A percentile compares a stretch with the other conserved stretches of the same genome.
Evolutionary conservation across 805 yeast genomes (phyloP).

Genomic region (Candida tallmaniae): DNA sequence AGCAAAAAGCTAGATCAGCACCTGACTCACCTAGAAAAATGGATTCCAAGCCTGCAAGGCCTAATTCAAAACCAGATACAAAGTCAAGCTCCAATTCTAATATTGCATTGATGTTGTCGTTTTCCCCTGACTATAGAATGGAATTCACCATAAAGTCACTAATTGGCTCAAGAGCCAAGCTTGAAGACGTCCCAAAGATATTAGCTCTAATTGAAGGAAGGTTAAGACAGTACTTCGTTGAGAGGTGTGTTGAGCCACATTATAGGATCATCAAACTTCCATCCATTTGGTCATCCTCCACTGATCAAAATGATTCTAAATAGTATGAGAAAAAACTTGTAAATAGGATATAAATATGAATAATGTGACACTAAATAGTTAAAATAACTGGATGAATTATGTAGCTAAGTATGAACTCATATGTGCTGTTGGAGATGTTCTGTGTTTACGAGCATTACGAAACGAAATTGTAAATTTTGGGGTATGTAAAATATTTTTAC

Average conservation of each 20-base stretch:
- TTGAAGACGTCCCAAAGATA: conserved; percentile 90
- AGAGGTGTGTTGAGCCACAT: conserved; percentile 90
- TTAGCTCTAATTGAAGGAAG: conserved; percentile 79
- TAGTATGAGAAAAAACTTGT: too few relatives aligned
- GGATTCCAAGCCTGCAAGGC: neutral
- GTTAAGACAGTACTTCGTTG: conserved; percentile 84
- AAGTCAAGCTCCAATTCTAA: conserved; percentile 36
- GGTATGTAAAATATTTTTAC: too few relatives aligned
- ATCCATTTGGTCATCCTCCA: conserved; percentile 92
- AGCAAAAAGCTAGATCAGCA: conserved; percentile 1
- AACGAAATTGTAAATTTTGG: too few relatives aligned
- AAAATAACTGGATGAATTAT: too few relatives aligned
- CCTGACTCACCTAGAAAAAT: conserved; percentile 1
- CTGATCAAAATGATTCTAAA: too few relatives aligned
- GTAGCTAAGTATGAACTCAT: too few relatives aligned
- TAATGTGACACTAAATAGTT: too few relatives aligned
- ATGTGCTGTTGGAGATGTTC: too few relatives aligned
- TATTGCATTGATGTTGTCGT: conserved; percentile 81
- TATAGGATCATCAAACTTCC: conserved; percentile 84
- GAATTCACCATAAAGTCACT: conserved; percentile 86
- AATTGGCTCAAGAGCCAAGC: conserved; percentile 87
- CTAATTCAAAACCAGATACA: neutral
- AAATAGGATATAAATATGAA: too few relatives aligned
- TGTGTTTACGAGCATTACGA: too few relatives aligned
- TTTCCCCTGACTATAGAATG: conserved; percentile 84